A percentile compares a stretch with the other conserved stretches of the same genome.
These are phyloP conservation scores for Tricholoma matsutake DNA, from an alignment of 768 basidiomycete genomes.

Conservation along the genomic window DNA sequence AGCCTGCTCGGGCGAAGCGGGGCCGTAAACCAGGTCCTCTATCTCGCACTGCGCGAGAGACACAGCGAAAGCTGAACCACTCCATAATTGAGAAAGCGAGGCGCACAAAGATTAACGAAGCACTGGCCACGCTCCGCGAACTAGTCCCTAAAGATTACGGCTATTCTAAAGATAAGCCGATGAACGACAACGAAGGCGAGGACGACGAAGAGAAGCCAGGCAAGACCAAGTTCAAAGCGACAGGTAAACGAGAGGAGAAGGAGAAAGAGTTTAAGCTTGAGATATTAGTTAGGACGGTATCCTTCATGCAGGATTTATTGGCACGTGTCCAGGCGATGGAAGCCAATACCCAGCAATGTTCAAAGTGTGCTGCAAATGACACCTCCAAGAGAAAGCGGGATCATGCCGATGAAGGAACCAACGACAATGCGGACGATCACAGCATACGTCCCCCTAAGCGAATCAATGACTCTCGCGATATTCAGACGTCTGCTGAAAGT, in stretches of 20 bases:
- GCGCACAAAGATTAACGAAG: slow-evolving; percentile 94
- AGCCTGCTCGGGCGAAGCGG: slow-evolving; percentile 43
- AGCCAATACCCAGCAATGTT: slow-evolving; percentile 22
- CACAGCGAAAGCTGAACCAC: slow-evolving; percentile 89
- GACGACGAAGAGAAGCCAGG: slow-evolving; percentile 36
- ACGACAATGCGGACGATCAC: background rate
- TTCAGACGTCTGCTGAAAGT: background rate
- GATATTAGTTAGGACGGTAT: slow-evolving; percentile 79
- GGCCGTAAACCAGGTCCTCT: slow-evolving; percentile 73
- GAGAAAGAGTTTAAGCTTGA: slow-evolving; percentile 94
- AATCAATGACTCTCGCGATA: background rate
- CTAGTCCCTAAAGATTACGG: slow-evolving; percentile 69
- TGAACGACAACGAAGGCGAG: slow-evolving; percentile 33
- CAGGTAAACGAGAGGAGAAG: slow-evolving; percentile 51
- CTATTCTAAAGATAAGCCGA: slow-evolving; percentile 12
- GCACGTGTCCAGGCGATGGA: slow-evolving; percentile 45
- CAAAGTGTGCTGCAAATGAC: slow-evolving; percentile 18
- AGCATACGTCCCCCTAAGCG: slow-evolving; percentile 10
- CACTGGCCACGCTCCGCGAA: slow-evolving; percentile 69
- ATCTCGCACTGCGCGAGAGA: slow-evolving; percentile 77
- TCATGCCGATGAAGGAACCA: background rate
- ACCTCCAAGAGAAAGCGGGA: slow-evolving; percentile 17
- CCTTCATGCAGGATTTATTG: slow-evolving; percentile 71
- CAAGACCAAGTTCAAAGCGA: slow-evolving; percentile 29
- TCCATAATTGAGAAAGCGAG: slow-evolving; percentile 92